Evolutionary conservation across 2,329 filamentous ascomycete species (phyloP).

Genomic region (Aspergillus terreus): DNA sequence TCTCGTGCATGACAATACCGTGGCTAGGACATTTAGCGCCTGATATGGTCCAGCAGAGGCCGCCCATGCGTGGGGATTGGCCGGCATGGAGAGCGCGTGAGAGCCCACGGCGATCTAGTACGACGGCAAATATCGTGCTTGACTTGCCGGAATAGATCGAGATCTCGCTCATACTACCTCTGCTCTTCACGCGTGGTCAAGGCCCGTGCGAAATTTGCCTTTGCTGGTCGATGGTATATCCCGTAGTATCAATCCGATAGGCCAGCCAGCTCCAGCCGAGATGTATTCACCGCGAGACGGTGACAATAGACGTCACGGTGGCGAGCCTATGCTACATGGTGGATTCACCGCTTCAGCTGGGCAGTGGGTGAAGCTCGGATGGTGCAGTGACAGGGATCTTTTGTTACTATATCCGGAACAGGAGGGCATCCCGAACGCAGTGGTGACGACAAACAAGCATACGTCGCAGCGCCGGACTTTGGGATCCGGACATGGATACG

Average conservation of each 20-base stretch:
- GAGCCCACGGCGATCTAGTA: background rate
- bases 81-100: background rate
- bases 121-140: background rate
- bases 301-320: background rate
- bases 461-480: background rate
- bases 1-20: constrained; percentile 1
- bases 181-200: background rate
- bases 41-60: background rate
- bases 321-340: background rate
- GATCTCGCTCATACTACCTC: background rate
- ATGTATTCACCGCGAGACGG: background rate
- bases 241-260: background rate
- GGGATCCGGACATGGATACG: no score
- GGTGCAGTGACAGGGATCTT: background rate
- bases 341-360: constrained; percentile 3
- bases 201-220: background rate
- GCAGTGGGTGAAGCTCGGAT: background rate
- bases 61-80: background rate
- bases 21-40: background rate
- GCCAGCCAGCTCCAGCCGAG: background rate
- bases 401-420: background rate
- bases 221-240: background rate
- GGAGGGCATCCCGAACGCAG: constrained; percentile 3
- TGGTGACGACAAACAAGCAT: background rate
- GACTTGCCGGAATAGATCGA: background rate